Percentiles rank a stretch among this genome's conserved stretches.
Conservation (phyloP, 495 filamentous ascomycete genomes). For the Aspergillus asperescens region DNA sequence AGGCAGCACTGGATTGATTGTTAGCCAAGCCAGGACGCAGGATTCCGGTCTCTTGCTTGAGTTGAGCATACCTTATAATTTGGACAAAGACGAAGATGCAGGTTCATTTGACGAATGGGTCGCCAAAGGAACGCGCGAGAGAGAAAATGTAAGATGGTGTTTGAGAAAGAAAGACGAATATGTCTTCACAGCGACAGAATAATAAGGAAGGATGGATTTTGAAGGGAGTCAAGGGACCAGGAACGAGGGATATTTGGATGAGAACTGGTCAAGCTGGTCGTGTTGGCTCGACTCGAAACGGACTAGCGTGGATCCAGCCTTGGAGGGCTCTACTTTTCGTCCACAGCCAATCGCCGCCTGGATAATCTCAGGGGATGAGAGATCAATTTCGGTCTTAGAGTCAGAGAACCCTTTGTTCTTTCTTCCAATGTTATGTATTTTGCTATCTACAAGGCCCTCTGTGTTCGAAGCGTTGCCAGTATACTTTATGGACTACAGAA, state of each 20-base stretch:
- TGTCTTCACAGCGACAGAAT: not conserved
- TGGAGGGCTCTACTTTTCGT: too few relatives aligned
- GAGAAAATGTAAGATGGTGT: not conserved
- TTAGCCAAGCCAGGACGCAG: not conserved
- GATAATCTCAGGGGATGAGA: conserved; percentile 3
- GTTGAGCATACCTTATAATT: conserved; percentile 45
- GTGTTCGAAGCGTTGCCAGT: not conserved
- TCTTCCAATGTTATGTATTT: not conserved
- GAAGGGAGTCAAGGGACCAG: not conserved
- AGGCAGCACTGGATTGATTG: conserved; percentile 38
- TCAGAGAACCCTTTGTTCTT: not conserved
- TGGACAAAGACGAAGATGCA: conserved; percentile 45
- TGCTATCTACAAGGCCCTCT: not conserved
- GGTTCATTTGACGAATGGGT: conserved; percentile 61
- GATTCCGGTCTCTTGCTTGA: not conserved
- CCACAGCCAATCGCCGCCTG: not conserved
- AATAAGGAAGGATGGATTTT: conserved; percentile 4
- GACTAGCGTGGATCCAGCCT: conserved; percentile 20
- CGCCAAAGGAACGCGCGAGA: conserved; percentile 57
- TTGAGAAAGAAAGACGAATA: not conserved
- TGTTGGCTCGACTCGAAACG: conserved; percentile 5
- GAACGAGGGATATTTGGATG: conserved; percentile 18
- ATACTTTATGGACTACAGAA: not conserved
- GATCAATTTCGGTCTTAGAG: conserved; percentile 1
- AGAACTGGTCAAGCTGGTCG: conserved; percentile 12